Evolutionary conservation across 305 asterid species (phyloP), one percentile per base, ranked within the genome.

Genomic region (Plantago coronopus): DNA sequence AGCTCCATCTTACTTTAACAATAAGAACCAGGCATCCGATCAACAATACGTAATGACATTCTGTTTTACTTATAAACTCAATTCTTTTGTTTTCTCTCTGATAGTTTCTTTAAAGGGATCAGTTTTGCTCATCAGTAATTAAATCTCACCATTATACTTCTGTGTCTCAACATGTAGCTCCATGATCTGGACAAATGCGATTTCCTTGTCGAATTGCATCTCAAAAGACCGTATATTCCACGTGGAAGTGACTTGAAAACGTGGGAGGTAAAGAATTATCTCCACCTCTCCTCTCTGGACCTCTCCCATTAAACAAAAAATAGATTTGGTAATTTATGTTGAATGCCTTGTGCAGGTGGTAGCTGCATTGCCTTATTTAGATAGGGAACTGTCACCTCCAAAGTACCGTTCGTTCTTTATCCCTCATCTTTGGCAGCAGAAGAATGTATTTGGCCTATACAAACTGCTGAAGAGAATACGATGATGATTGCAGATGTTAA

Each of bases 361-460:
- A 73, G 98, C 98, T 45, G 97, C 89, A 62, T 69, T 91, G 45
- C 97, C 85, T 23, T 91, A 89, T 79, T 83, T 91, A 62, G 97
- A 91, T 61, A 80, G 96, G 17, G 98, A 89, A 73, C 67, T 89
- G 82, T 93, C 98, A 14, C 98, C 98, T 53, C 79, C 98, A 53
- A 50, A 71, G 70, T 74, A 81, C 79, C 82, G 97, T 31, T 93
- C 98, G 5, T 93, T 93, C 85, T 93, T 87, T 53, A 79, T 93
- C 62, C 97, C 98, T 1, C 68, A 81, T 73, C 87, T 76, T 29
- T 89, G 99, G 99, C 97, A 83, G 73, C 79, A 78, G 72, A 80
- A 73, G 67, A 89, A 87, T 70, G 89, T 85, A 23, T 93, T 93
- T 43, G 99, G 99, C 76, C 60, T 83, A 63, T 89, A 93, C 85